phyloP scores from a whole-genome alignment of 2,329 filamentous ascomycete genomes.

The Fusarium tricinctum region DNA sequence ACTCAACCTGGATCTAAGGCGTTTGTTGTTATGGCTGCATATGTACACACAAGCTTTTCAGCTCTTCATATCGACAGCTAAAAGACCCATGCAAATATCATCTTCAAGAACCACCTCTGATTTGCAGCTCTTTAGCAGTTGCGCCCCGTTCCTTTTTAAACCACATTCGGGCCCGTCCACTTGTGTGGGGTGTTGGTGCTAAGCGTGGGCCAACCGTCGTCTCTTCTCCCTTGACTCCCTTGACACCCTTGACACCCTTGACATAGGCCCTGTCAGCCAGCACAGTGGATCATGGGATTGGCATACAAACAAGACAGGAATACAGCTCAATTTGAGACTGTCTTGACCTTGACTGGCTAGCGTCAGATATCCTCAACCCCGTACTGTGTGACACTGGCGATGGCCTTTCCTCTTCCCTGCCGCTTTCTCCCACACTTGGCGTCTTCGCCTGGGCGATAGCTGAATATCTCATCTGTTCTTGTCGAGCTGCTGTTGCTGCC shows the following conservation, averaged over 20 bases:
- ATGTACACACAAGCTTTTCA: slow-evolving; percentile 5
- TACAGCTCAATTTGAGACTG: slow-evolving; percentile 44
- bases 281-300: slow-evolving; percentile 48
- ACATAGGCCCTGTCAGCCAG: slow-evolving; percentile 46
- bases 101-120: slow-evolving; percentile 21
- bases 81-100: slow-evolving; percentile 25
- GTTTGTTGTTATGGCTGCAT: not conserved
- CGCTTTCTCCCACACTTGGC: slow-evolving; percentile 34
- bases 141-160: slow-evolving; percentile 25
- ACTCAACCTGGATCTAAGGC: slow-evolving; percentile 12
- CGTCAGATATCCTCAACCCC: slow-evolving; percentile 33
- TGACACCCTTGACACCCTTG: slow-evolving; percentile 42
- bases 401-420: slow-evolving; percentile 32
- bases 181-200: slow-evolving; percentile 42
- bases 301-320: slow-evolving; percentile 22
- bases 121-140: slow-evolving; percentile 30
- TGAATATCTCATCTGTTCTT: slow-evolving; percentile 44
- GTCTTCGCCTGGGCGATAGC: slow-evolving; percentile 36
- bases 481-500: slow-evolving; percentile 43
- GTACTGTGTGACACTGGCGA: slow-evolving; percentile 48
- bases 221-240: slow-evolving; percentile 17
- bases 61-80: slow-evolving; percentile 12
- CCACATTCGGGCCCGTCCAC: slow-evolving; percentile 39
- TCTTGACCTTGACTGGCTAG: slow-evolving; percentile 47
- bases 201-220: slow-evolving; percentile 43